Conservation (phyloP, 306 rosid genomes). For the Luffa aegyptiaca region DNA sequence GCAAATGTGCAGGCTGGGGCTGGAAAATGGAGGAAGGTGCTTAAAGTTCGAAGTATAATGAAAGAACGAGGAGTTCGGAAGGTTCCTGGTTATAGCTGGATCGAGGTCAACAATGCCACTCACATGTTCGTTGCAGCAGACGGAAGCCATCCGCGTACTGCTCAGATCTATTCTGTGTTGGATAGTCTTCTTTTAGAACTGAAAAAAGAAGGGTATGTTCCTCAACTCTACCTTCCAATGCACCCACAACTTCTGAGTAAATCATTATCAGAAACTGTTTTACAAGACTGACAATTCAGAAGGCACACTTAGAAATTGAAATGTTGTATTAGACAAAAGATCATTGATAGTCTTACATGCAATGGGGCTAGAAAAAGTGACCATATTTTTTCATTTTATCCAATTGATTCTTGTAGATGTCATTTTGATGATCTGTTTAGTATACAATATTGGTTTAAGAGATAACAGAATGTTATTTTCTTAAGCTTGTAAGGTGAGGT, state of each 20-base stretch:
- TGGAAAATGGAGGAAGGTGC: constrained; percentile 63
- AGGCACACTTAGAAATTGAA: neutral
- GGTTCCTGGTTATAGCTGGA: constrained; percentile 76
- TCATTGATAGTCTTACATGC: neutral
- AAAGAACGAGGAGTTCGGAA: constrained; percentile 64
- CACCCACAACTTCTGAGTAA: constrained; percentile 40
- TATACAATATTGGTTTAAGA: neutral
- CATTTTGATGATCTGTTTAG: neutral
- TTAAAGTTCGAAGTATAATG: constrained; percentile 53
- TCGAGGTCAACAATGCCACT: constrained; percentile 54
- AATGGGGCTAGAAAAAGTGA: neutral
- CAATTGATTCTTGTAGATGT: neutral
- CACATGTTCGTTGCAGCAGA: constrained; percentile 70
- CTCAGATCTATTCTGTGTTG: constrained; percentile 40
- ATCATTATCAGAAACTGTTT: constrained; percentile 11
- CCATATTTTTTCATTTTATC: neutral
- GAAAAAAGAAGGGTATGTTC: constrained; percentile 66
- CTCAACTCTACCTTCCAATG: constrained; percentile 58
- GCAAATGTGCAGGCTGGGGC: constrained; percentile 64
- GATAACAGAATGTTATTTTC: neutral
- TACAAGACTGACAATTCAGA: neutral
- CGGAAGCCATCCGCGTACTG: constrained; percentile 51
- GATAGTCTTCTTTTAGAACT: constrained; percentile 52
- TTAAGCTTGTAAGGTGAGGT: too few species aligned
- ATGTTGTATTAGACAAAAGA: neutral